Percentiles rank a stretch among this genome's conserved stretches.
Evolutionary conservation across 805 yeast genomes (phyloP).

Genomic region (Wickerhamomyces pijperi): DNA sequence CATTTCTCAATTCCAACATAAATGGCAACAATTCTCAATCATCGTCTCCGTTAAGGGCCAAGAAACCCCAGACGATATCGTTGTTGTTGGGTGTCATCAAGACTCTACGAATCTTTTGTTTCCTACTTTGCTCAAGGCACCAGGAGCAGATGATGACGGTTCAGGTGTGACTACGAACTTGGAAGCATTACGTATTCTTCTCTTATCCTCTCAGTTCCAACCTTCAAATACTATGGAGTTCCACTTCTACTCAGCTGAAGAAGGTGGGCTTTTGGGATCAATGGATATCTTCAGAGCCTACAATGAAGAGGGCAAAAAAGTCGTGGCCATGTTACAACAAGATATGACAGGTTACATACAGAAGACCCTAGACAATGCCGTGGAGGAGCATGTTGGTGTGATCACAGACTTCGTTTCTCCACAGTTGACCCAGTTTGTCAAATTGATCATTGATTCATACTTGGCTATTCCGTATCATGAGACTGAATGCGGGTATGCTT

Average conservation of each 20-base stretch:
- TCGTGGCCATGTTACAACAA: constrained; percentile 82
- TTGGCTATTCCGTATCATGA: constrained; percentile 60
- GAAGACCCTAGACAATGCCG: constrained; percentile 23
- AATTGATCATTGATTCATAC: constrained; percentile 49
- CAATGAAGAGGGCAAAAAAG: constrained; percentile 31
- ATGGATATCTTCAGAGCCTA: constrained; percentile 60
- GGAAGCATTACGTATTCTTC: constrained; percentile 61
- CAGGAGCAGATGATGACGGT: constrained; percentile 95
- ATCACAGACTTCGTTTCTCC: constrained; percentile 25
- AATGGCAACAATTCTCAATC: constrained; percentile 72
- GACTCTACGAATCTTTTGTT: constrained; percentile 71
- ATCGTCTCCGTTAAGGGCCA: constrained; percentile 53
- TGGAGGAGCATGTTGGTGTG: constrained; percentile 64
- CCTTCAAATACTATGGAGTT: constrained; percentile 77
- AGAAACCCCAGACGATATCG: constrained; percentile 27
- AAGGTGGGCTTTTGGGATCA: constrained; percentile 84
- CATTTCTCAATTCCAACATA: constrained; percentile 46
- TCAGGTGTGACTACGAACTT: constrained; percentile 74
- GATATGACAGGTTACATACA: constrained; percentile 48
- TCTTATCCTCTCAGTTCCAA: constrained; percentile 25
- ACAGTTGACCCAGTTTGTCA: constrained; percentile 25
- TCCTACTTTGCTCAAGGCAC: constrained; percentile 62
- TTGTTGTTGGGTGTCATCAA: constrained; percentile 83
- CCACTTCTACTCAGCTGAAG: constrained; percentile 94
- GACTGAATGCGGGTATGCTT: constrained; percentile 81